Percentiles rank a stretch among this genome's conserved stretches.
These are phyloP conservation scores for Polygonum aviculare DNA, from an alignment of 148 eudicot genomes.

Conservation along the genomic window DNA sequence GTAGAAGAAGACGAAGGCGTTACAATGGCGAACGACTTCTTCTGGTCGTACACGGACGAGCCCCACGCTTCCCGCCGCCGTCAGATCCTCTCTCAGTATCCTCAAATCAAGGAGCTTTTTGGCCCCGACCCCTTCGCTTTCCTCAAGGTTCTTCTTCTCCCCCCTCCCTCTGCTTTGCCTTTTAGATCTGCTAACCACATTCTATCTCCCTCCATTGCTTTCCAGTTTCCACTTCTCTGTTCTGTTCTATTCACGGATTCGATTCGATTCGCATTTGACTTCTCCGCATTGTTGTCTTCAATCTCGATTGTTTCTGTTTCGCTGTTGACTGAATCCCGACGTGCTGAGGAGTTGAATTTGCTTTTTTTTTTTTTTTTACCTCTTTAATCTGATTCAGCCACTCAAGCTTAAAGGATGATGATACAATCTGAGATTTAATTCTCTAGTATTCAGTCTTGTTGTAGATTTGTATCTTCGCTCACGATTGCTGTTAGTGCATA, in stretches of 20 bases:
- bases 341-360: background rate
- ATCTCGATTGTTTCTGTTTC: background rate
- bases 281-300: background rate
- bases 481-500: background rate
- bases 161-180: background rate
- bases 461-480: background rate
- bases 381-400: background rate
- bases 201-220: background rate
- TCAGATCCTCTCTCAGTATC: constrained; percentile 75
- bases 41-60: constrained; percentile 94
- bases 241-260: background rate
- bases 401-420: background rate
- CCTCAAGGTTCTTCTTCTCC: constrained; percentile 36
- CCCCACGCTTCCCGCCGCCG: constrained; percentile 80
- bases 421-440: background rate
- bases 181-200: background rate
- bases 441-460: background rate
- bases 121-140: constrained; percentile 89
- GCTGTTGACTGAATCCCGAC: background rate
- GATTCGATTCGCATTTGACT: background rate
- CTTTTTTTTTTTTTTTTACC: background rate
- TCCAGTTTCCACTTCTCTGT: background rate
- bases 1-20: constrained; percentile 23
- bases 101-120: constrained; percentile 75
- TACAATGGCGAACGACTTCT: constrained; percentile 71